Evolutionary conservation across 2,329 filamentous ascomycete genomes (phyloP).

Genomic region (Huntiella decipiens): DNA sequence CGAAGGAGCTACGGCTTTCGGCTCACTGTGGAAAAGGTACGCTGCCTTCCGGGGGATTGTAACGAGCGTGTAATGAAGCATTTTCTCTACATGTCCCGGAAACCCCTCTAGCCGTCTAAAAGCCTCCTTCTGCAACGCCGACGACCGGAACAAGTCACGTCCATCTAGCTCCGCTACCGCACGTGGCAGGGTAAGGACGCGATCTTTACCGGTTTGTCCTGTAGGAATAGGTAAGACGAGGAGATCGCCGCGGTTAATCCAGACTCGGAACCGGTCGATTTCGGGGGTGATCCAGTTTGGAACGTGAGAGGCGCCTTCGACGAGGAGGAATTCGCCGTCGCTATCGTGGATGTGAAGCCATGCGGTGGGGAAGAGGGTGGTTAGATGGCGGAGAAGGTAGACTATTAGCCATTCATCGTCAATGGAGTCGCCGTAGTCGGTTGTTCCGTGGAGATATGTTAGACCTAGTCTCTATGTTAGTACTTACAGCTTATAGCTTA

Average conservation of each 20-base stretch:
- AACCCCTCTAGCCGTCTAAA: slow-evolving; percentile 80
- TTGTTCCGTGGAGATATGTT: slow-evolving; percentile 52
- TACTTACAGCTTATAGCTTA: neutral
- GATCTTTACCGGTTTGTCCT: no score
- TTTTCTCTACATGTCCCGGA: slow-evolving; percentile 52
- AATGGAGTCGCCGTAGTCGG: slow-evolving; percentile 82
- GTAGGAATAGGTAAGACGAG: slow-evolving; percentile 41
- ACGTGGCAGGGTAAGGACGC: no score
- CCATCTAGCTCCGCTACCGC: no score
- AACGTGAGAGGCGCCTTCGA: slow-evolving; percentile 76
- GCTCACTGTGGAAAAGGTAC: slow-evolving; percentile 55
- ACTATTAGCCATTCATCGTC: slow-evolving; percentile 97
- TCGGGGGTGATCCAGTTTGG: slow-evolving; percentile 87
- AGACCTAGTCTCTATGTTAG: slow-evolving; percentile 21
- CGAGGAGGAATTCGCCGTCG: slow-evolving; percentile 87
- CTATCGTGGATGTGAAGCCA: slow-evolving; percentile 75
- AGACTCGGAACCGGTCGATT: slow-evolving; percentile 70
- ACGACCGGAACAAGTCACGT: slow-evolving; percentile 42
- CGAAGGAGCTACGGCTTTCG: slow-evolving; percentile 61
- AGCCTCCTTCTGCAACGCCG: slow-evolving; percentile 65
- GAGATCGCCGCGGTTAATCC: slow-evolving; percentile 65
- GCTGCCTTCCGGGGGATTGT: slow-evolving; percentile 68
- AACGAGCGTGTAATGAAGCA: slow-evolving; percentile 55
- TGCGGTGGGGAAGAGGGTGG: slow-evolving; percentile 47
- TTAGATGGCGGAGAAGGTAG: slow-evolving; percentile 68